Evolutionary conservation across 2,329 filamentous ascomycete species (phyloP), one percentile per base, ranked within the genome.

Genomic region (Cordyceps farinosa): DNA sequence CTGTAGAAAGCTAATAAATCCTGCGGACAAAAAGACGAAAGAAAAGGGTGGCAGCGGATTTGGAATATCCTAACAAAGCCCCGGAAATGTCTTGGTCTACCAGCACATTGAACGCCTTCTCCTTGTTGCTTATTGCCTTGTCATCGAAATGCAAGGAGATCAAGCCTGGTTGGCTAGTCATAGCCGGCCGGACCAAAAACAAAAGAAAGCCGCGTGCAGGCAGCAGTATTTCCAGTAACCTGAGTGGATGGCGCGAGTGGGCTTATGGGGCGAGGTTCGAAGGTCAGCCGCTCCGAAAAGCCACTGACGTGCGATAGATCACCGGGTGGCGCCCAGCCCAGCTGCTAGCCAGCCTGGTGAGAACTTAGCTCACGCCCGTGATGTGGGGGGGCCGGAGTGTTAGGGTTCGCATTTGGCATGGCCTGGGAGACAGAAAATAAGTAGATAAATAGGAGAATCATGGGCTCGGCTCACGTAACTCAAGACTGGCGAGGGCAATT

Each of bases 161-260:
- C 15, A 34, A 13, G 34, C 9, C 34, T 22, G 4, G 10, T 15
- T 17, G 53, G 5, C 54, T n/a, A 56, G 38, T 44, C n/a, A 47
- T 57, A 42, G 54, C 42, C 27, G 32, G 27, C 40, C 54, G 54
- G 54, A 52, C 32, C 22, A 34, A 34, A 48, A 47, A 40, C 8
- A 42, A 44, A 32, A 54, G 6, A 40, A 30, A 32, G 40, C 10
- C 40, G 38, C 27, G 13, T 42, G 34, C 52, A 62, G 60, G 60
- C 60, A 56, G 60, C 60, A 62, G 60, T 44, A 62, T 62, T 62
- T 56, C 42, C 60, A 51, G 32, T 27, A 30, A 27, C 27, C 32
- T 56, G 42, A 62, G 36, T 62, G 60, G 60, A 44, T 17, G 6
- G 27, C 29, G 29, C 27, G 3, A n/a, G 32, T 50, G 44, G 44